Evolutionary conservation across 192 early-diverging fungal species (phyloP), one percentile per base, ranked within the genome.

Genomic region (Coemansia sp.): DNA sequence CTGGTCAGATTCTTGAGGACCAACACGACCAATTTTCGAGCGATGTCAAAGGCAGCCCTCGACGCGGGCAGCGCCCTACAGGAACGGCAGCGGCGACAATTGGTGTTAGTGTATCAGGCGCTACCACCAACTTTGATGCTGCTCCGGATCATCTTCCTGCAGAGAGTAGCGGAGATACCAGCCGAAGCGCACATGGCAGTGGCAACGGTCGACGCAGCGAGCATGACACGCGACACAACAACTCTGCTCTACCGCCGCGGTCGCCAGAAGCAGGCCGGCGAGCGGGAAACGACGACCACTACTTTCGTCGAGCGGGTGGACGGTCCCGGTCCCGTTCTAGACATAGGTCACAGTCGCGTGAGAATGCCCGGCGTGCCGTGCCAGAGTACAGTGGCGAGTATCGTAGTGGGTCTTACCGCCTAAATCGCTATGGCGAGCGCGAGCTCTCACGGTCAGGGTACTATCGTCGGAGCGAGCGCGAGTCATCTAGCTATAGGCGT

Each of bases 401-500:
- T 50, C 61, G 63, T 9, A 45, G 67, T 2, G 48, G 69, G n/a
- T n/a, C 66, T 3, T 81, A 75, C 34, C 45, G 73, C n/a, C 33
- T 36, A 9, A 34, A 62, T 20, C 48, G 78, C 33, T 69, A 81
- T 20, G 63, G 53, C 11, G 78, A 75, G 5, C 43, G 59, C 5
- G 56, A 60, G 28, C 21, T 39, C 24, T 31, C 31, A 26, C 48
- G 62, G 21, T 20, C 61, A 34, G 69, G 63, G 38, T 71, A 81
- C 28, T 62, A 61, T 35, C 62, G 66, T 9, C 46, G 72, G 33
- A 74, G 68, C 24, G 77, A 79, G 60, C 67, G 76, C 9, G 76
- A 71, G 51, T 36, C 69, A 7, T 55, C 71, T 34, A 43, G 78
- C 39, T 81, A 72, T 48, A 71, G 63, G 28, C 65, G 69, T 5